Conservation (phyloP, 305 asterid species). For the Plantago coronopus region DNA sequence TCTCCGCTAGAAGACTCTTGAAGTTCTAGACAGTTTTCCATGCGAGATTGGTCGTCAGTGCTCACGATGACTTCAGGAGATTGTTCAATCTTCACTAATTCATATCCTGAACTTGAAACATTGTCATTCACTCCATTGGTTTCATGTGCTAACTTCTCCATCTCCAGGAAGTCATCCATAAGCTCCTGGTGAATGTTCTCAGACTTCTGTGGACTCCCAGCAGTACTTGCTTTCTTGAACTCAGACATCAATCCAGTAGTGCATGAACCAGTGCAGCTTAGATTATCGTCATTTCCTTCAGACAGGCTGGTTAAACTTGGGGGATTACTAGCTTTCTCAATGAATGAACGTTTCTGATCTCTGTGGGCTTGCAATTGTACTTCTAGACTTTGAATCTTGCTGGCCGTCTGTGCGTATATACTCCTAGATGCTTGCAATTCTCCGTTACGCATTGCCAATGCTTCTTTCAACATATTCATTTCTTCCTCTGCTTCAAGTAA, state of each 20-base stretch:
- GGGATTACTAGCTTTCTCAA: conserved; percentile 3
- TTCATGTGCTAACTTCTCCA: conserved; percentile 80
- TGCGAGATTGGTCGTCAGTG: conserved; percentile 26
- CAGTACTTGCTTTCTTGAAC: conserved; percentile 55
- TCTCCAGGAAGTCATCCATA: conserved; percentile 95
- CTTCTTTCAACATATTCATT: conserved; percentile 88
- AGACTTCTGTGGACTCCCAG: conserved; percentile 52
- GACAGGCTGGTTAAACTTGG: conserved; percentile 67
- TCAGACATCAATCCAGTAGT: conserved; percentile 51
- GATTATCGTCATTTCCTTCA: conserved; percentile 71
- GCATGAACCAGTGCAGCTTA: conserved; percentile 80
- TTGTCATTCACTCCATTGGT: conserved; percentile 50
- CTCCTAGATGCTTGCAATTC: conserved; percentile 78
- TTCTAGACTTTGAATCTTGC: conserved; percentile 74
- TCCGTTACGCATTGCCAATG: conserved; percentile 75
- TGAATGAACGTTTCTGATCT: conserved; percentile 29
- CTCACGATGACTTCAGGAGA: conserved; percentile 26
- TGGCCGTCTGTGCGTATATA: conserved; percentile 62
- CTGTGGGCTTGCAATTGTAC: conserved; percentile 54
- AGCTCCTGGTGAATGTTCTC: conserved; percentile 63
- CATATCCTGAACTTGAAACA: conserved; percentile 32
- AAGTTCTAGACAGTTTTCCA: conserved; percentile 23
- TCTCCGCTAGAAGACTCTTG: conserved; percentile 24
- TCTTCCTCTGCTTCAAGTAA: conserved; percentile 84
- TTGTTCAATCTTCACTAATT: conserved; percentile 32